Conservation (phyloP, 257 asterid species). For the Linaria vulgaris region DNA sequence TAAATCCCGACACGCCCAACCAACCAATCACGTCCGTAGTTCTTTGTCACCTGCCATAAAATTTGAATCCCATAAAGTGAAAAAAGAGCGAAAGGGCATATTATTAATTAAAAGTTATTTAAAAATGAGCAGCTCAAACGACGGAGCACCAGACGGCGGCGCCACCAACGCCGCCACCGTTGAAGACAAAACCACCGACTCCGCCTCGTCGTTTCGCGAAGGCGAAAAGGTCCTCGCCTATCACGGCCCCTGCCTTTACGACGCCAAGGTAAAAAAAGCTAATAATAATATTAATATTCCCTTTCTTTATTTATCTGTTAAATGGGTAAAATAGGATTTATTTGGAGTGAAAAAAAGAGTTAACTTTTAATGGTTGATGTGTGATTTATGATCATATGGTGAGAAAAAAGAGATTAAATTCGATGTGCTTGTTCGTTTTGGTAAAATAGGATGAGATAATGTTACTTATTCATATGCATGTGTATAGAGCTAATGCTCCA, state of each 20-base stretch:
- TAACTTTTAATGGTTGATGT: too few species aligned
- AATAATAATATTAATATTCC: too few species aligned
- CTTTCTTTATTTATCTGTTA: too few species aligned
- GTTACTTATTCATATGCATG: too few species aligned
- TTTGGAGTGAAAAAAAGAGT: neutral
- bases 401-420: neutral
- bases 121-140: slow-evolving; percentile 1
- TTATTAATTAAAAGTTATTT: neutral
- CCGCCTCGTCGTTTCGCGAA: slow-evolving; percentile 41
- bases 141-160: slow-evolving; percentile 19
- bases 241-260: slow-evolving; percentile 47
- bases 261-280: slow-evolving; percentile 62
- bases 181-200: slow-evolving; percentile 32
- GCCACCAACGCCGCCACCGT: slow-evolving; percentile 23
- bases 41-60: too few species aligned
- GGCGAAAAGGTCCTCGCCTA: slow-evolving; percentile 74
- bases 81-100: neutral
- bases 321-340: slow-evolving; percentile 6
- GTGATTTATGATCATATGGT: too few species aligned
- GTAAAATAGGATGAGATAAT: neutral
- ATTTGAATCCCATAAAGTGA: neutral
- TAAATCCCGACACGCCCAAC: too few species aligned
- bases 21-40: too few species aligned
- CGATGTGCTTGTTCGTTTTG: neutral
- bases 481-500: too few species aligned